Evolutionary conservation across 202 grass and related monocot species (phyloP).

Genomic region (Tripidium arundinaceum): DNA sequence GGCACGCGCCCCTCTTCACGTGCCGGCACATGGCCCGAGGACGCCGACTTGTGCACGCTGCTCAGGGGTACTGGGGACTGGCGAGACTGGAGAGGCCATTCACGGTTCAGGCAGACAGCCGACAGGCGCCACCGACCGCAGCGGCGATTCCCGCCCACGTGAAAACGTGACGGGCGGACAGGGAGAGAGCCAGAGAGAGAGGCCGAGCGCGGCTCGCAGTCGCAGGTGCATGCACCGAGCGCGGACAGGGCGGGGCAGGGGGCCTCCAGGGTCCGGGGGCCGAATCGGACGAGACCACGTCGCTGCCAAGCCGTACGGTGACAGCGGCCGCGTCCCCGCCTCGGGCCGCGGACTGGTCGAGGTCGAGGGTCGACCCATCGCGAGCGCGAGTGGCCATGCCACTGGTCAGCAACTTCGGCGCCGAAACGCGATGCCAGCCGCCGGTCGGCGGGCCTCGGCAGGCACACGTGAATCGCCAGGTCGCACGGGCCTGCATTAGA

Average conservation of each 20-base stretch:
- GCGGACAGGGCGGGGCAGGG: too few species aligned
- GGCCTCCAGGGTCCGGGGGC: constrained; percentile 12
- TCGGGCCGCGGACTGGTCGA: not conserved
- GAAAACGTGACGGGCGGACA: constrained; percentile 1
- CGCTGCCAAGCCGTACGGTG: not conserved
- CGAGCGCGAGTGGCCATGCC: too few species aligned
- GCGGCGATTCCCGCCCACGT: constrained; percentile 2
- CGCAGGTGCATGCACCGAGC: not conserved
- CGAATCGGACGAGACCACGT: constrained; percentile 16
- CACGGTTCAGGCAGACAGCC: too few species aligned
- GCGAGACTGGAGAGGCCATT: not conserved
- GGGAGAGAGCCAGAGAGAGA: not conserved
- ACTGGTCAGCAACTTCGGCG: constrained; percentile 28
- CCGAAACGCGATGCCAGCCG: not conserved
- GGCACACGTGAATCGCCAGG: not conserved
- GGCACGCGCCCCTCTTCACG: not conserved
- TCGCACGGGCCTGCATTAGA: too few species aligned
- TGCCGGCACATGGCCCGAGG: constrained; percentile 8
- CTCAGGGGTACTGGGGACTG: too few species aligned
- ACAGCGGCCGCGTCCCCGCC: not conserved
- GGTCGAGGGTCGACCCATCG: not conserved
- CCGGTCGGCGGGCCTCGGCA: not conserved
- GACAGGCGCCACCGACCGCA: not conserved
- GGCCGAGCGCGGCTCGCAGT: not conserved
- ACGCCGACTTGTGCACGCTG: too few species aligned